Conservation (phyloP, 257 asterid genomes). For the Lithospermum erythrorhizon region DNA sequence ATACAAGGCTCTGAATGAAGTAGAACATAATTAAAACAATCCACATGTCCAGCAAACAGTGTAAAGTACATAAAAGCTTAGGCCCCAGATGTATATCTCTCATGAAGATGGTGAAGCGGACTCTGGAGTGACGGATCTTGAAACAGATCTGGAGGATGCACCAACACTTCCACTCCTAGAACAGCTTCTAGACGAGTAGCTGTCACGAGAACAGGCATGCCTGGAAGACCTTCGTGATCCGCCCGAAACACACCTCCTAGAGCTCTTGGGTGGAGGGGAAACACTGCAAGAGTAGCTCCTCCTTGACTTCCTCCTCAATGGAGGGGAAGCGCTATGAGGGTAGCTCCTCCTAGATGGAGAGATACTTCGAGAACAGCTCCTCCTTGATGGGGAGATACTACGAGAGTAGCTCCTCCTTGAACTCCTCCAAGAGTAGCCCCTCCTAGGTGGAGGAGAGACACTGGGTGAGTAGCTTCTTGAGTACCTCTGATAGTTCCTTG, state of each 20-base stretch:
- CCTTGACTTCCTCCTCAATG: conserved; percentile 19
- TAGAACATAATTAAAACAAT: no score
- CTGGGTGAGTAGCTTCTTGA: conserved; percentile 8
- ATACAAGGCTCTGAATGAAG: no score
- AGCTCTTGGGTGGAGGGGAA: conserved; percentile 21
- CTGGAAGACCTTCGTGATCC: conserved; percentile 4
- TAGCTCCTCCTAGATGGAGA: conserved; percentile 17
- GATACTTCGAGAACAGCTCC: background rate
- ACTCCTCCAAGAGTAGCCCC: conserved; percentile 26
- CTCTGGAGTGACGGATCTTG: conserved; percentile 30
- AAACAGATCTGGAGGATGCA: conserved; percentile 36
- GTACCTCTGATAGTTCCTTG: background rate
- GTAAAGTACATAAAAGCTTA: no score
- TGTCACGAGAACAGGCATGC: conserved; percentile 17
- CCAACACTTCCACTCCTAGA: conserved; percentile 37
- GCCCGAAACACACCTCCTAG: conserved; percentile 14
- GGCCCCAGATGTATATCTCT: background rate
- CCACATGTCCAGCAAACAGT: no score
- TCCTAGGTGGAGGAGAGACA: conserved; percentile 13
- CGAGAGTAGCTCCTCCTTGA: conserved; percentile 25
- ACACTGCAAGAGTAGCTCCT: conserved; percentile 25
- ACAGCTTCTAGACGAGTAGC: conserved; percentile 35
- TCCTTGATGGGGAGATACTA: conserved; percentile 19
- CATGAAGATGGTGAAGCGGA: conserved; percentile 15
- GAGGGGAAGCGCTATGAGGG: conserved; percentile 39